These are phyloP conservation scores for Citrus unshiu DNA, from an alignment of 345 rosid species.

Conservation along the genomic window DNA sequence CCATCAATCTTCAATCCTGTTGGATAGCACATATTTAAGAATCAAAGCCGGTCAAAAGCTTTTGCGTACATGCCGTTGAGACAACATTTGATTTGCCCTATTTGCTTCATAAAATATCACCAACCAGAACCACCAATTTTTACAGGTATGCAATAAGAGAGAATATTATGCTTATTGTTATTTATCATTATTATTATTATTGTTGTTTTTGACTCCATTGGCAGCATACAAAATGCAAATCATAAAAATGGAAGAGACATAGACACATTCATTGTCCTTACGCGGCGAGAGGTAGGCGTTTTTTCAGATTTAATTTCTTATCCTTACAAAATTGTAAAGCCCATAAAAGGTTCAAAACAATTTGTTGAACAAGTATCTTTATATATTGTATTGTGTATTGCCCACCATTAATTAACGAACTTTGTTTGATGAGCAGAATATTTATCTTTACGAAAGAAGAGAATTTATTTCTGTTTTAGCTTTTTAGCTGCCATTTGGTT, in stretches of 20 bases:
- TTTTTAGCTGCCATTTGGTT: neutral
- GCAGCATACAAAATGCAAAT: neutral
- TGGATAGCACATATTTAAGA: neutral
- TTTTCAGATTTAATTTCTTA: neutral
- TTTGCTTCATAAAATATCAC: neutral
- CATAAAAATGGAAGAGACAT: neutral
- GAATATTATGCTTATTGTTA: neutral
- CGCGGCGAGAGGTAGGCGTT: constrained; percentile 19
- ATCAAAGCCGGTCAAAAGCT: neutral
- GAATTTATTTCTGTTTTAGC: no score
- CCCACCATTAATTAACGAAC: constrained; percentile 39
- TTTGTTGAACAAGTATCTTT: neutral
- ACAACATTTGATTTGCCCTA: neutral
- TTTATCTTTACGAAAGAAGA: no score
- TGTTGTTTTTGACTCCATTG: neutral
- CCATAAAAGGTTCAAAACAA: neutral
- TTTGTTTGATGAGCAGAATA: constrained; percentile 10
- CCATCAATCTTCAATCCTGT: neutral
- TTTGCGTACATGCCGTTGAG: neutral
- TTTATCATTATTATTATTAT: no score
- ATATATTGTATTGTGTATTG: no score
- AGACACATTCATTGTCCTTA: neutral
- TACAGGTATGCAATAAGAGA: neutral
- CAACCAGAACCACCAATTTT: neutral
- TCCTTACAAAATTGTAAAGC: neutral